Conservation (phyloP, 805 yeast species). For the Spathaspora passalidarum region DNA sequence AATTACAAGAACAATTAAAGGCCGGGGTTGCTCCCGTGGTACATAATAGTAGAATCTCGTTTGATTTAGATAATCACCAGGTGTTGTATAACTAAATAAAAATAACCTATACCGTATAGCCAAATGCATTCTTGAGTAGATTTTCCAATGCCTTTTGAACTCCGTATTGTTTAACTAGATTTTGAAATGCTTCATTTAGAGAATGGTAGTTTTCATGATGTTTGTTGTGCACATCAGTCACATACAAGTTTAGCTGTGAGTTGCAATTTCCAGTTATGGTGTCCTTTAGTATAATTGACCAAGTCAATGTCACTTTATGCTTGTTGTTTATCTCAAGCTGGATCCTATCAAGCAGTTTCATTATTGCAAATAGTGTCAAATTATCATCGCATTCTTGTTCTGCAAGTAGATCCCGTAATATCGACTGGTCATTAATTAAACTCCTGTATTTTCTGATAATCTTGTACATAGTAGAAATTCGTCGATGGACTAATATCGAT, state of each 20-base stretch:
- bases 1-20: slow-evolving; percentile 5
- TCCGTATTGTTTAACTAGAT: slow-evolving; percentile 23
- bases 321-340: slow-evolving; percentile 10
- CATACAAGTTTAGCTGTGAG: slow-evolving; percentile 13
- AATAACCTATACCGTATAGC: background rate
- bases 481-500: slow-evolving; percentile 19
- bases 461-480: slow-evolving; percentile 19
- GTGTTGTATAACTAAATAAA: background rate
- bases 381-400: slow-evolving; percentile 15
- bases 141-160: slow-evolving; percentile 20
- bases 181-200: slow-evolving; percentile 15
- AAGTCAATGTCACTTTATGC: slow-evolving; percentile 11
- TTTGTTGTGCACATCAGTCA: slow-evolving; percentile 6
- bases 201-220: slow-evolving; percentile 9
- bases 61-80: slow-evolving; percentile 22
- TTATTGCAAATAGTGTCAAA: slow-evolving; percentile 13
- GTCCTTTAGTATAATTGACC: slow-evolving; percentile 24
- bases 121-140: slow-evolving; percentile 20
- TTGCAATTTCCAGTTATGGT: slow-evolving; percentile 22
- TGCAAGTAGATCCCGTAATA: slow-evolving; percentile 8
- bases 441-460: slow-evolving; percentile 17
- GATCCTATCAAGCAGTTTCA: slow-evolving; percentile 20
- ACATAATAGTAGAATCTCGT: slow-evolving; percentile 10
- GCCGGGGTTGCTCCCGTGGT: slow-evolving; percentile 5
- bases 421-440: slow-evolving; percentile 15